Evolutionary conservation across 1,284 basidiomycete species (phyloP), one percentile per base, ranked within the genome.

Genomic region (Lentinus polychrous): DNA sequence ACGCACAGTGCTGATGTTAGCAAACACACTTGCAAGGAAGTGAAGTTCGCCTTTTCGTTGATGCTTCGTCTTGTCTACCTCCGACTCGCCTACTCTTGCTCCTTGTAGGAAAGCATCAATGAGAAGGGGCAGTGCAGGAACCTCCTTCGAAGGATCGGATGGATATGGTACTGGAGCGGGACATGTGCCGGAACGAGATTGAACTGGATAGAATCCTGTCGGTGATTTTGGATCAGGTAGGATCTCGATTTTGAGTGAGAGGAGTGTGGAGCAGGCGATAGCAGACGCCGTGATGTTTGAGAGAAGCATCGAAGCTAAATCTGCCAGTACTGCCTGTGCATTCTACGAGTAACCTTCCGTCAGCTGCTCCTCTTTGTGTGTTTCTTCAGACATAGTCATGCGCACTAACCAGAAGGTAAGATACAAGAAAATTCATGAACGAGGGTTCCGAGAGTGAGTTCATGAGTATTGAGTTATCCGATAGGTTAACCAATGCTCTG

Each of bases 241-340:
- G 43, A 93, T 71, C 1, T 81, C 68, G 43, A 94, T 73, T 48
- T 78, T 79, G 31, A 94, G 70, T 2, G 74, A 72, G 2, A 94
- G 71, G 8, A 97, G 69, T 1, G 75, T 66, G 2, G 81, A 71
- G 53, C 87, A 86, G 43, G 89, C 78, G 0, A 77, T 70, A 3
- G 91, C 76, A 46, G 91, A 83, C 11, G 90, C 81, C 12, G 93
- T 92, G 38, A 98, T 73, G 67, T 99, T 99, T 15, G 94, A 97
- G 5, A 99, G 77, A 1, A 99, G 76, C 96, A 99, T 99, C 27
- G 91, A 83, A 1, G 94, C 93, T 8, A 98, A 79, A 69, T 98
- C 95, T 27, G 94, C 92, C 15, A 97, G 82, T 46, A 91, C 81
- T 3, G 94, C 86, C 53, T 88, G 81, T 5, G 90, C 86, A 67